These are phyloP conservation scores for Dillenia suffruticosa DNA, from an alignment of 164 flowering plant species.

Conservation along the genomic window DNA sequence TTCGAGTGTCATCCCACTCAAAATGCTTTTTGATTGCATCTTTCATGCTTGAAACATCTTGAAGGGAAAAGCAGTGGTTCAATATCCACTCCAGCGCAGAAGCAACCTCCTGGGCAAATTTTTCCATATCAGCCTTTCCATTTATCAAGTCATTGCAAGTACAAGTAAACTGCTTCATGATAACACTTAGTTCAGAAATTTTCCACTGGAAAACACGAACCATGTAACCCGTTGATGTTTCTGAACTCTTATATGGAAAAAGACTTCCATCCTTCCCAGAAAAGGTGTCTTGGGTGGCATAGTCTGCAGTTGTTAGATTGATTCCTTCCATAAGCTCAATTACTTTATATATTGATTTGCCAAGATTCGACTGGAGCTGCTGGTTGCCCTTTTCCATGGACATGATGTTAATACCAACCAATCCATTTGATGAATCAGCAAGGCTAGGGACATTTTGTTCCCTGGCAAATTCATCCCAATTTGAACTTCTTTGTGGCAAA, in stretches of 20 bases:
- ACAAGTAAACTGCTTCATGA: slow-evolving; percentile 34
- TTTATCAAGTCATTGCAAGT: slow-evolving; percentile 45
- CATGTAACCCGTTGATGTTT: slow-evolving; percentile 33
- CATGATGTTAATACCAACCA: slow-evolving; percentile 10
- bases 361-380: slow-evolving; percentile 29
- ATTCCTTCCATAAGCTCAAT: slow-evolving; percentile 72
- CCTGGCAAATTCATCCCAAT: slow-evolving; percentile 16
- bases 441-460: slow-evolving; percentile 10
- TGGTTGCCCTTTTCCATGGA: slow-evolving; percentile 17
- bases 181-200: slow-evolving; percentile 44
- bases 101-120: slow-evolving; percentile 40
- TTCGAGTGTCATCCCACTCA: slow-evolving; percentile 50
- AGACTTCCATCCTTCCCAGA: slow-evolving; percentile 23
- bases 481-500: slow-evolving; percentile 18
- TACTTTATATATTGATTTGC: slow-evolving; percentile 48
- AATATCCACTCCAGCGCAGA: slow-evolving; percentile 58
- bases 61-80: slow-evolving; percentile 49
- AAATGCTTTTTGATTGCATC: slow-evolving; percentile 40
- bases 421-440: slow-evolving; percentile 23
- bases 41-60: slow-evolving; percentile 58
- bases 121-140: slow-evolving; percentile 41
- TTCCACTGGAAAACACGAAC: slow-evolving; percentile 74
- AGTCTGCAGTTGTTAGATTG: slow-evolving; percentile 30
- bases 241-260: slow-evolving; percentile 13
- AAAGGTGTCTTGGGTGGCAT: slow-evolving; percentile 17